Evolutionary conservation across 2,329 filamentous ascomycete species (phyloP).

Genomic region (Colletotrichum liaoningense): DNA sequence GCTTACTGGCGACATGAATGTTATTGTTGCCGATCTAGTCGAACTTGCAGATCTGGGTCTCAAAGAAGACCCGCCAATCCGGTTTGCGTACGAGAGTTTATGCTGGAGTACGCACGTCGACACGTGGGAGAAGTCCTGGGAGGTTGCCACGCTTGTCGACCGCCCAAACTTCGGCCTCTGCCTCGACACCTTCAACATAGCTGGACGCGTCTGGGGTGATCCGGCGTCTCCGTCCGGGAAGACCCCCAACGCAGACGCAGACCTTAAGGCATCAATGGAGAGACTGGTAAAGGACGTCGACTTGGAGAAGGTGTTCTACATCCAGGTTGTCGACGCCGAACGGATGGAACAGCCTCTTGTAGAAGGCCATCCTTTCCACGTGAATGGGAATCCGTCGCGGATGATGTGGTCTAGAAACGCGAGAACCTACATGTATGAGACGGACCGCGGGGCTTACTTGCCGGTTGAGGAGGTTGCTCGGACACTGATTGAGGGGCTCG

Average conservation of each 20-base stretch:
- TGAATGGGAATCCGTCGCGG: constrained; percentile 62
- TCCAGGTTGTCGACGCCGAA: constrained; percentile 82
- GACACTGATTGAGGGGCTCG: not conserved
- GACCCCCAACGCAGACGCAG: constrained; percentile 64
- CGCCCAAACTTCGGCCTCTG: constrained; percentile 80
- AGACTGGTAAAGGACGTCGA: constrained; percentile 66
- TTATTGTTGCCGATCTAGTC: constrained; percentile 71
- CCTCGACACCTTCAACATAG: constrained; percentile 84
- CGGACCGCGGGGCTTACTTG: constrained; percentile 65
- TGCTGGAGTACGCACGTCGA: constrained; percentile 78
- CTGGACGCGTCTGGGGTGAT: constrained; percentile 77
- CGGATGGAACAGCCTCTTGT: constrained; percentile 62
- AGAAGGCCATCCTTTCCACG: constrained; percentile 63
- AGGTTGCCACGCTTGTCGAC: constrained; percentile 72
- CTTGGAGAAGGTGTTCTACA: constrained; percentile 75
- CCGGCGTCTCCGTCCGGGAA: constrained; percentile 65
- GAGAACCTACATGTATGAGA: constrained; percentile 69
- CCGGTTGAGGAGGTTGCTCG: constrained; percentile 61
- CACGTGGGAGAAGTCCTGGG: constrained; percentile 79
- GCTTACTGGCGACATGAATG: constrained; percentile 56
- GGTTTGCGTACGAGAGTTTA: constrained; percentile 79
- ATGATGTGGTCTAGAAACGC: constrained; percentile 76
- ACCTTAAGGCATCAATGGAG: constrained; percentile 63
- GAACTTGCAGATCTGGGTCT: constrained; percentile 76
- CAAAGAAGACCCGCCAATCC: constrained; percentile 63